Evolutionary conservation across 2,329 filamentous ascomycete genomes (phyloP), one percentile per base, ranked within the genome.

Genomic region (Ophiostoma sp.): DNA sequence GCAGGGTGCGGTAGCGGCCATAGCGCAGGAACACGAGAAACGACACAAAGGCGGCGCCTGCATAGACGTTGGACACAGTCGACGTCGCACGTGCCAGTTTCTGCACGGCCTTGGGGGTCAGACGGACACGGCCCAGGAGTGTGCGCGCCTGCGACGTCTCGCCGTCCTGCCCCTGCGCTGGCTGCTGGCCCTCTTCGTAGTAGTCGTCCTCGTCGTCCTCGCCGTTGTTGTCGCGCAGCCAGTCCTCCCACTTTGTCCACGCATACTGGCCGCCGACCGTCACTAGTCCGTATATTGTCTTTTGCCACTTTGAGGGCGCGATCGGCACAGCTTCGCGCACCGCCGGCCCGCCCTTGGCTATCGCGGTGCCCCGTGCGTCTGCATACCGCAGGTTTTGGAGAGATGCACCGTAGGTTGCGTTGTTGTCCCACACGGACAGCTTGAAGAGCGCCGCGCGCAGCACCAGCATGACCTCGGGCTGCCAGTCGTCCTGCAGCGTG

Each of bases 361-460:
- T 42, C 5, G n/a, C 42, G 11, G 16, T 12, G 4, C 47, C 84
- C 71, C 94, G 85, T 65, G 93, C 93, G 76, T 98, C 94, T 11
- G 91, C 90, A 75, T 94, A 98, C 75, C 89, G 89, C 41, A 99
- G 84, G 71, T 96, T 96, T 78, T 99, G 95, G 65, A 99, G 82
- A 47, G 92, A 89, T 11, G 95, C 95, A 70, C 95, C 95, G 78
- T 99, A 98, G 5, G 91, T 96, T 52, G 95, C 92, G 77, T 97
- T 89, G 77, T 97, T 92, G 77, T 98, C 93, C 95, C 95, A 99
- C 69, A 99, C 89, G 16, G 91, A 92, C 71, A 99, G 85, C 79
- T 99, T 99, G 83, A 97, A 99, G 7, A 99, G 81, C 3, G 93
- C 81, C 1, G 89, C 87, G 64, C 94, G 85, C 68, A 99, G 82